phyloP scores from a whole-genome alignment of 2,329 filamentous ascomycete genomes.

The Rosellinia necatrix region DNA sequence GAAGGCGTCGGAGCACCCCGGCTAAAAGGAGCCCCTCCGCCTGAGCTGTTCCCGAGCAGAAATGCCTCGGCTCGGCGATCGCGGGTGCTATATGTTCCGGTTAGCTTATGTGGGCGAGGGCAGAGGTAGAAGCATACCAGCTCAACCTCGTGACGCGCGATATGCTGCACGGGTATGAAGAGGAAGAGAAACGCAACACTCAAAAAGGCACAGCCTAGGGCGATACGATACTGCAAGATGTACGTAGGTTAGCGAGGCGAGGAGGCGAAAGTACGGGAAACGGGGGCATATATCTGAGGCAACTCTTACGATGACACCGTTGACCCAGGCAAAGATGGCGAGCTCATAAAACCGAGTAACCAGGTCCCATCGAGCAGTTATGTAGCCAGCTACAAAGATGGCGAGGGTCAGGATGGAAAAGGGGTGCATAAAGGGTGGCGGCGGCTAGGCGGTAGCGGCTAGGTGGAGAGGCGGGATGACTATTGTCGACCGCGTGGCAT shows the following conservation, averaged over 20 bases:
- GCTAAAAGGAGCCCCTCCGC: slow-evolving; percentile 90
- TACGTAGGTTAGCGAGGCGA: background rate
- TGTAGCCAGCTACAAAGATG: slow-evolving; percentile 99
- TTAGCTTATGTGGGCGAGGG: slow-evolving; percentile 26
- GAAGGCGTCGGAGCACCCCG: slow-evolving; percentile 40
- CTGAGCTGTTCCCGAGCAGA: slow-evolving; percentile 95
- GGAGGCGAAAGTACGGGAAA: background rate
- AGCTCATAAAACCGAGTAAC: slow-evolving; percentile 97
- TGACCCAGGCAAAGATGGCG: slow-evolving; percentile 95
- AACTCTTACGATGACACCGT: slow-evolving; percentile 85
- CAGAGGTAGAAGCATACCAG: slow-evolving; percentile 62
- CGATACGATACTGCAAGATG: slow-evolving; percentile 70
- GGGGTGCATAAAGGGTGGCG: slow-evolving; percentile 81
- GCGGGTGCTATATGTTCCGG: slow-evolving; percentile 69
- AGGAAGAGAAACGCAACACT: slow-evolving; percentile 84
- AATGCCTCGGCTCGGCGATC: slow-evolving; percentile 76
- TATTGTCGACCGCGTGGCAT: slow-evolving; percentile 40
- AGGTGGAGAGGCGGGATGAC: slow-evolving; percentile 46
- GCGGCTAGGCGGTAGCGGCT: no score
- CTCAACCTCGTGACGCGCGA: slow-evolving; percentile 79
- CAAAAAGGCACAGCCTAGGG: slow-evolving; percentile 82
- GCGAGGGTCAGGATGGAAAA: slow-evolving; percentile 94
- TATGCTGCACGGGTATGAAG: slow-evolving; percentile 79
- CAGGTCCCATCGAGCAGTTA: slow-evolving; percentile 98
- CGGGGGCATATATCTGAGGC: background rate